Conservation (phyloP, 106 monocot genomes). For the Platanthera zijinensis region DNA sequence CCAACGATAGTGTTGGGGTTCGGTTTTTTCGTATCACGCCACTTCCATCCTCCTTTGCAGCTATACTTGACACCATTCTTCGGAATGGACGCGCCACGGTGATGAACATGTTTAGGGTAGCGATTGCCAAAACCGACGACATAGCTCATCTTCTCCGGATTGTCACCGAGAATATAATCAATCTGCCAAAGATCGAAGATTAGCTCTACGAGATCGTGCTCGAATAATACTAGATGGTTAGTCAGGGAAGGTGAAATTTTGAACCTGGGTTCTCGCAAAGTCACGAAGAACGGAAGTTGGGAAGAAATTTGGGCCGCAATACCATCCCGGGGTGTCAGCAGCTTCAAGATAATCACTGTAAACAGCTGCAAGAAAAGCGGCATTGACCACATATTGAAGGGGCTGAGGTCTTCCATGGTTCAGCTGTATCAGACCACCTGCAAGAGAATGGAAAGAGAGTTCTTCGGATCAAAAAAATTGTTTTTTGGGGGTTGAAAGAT, state of each 20-base stretch:
- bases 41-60: constrained; percentile 48
- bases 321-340: constrained; percentile 29
- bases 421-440: constrained; percentile 69
- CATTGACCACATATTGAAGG: constrained; percentile 31
- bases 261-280: constrained; percentile 25
- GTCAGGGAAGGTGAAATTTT: not conserved
- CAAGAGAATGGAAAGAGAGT: not conserved
- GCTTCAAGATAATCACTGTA: constrained; percentile 32
- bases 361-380: constrained; percentile 26
- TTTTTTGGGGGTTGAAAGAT: not conserved
- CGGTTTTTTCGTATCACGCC: constrained; percentile 22
- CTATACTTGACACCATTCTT: constrained; percentile 18
- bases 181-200: constrained; percentile 17
- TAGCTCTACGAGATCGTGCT: too few relatives aligned
- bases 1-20: constrained; percentile 42
- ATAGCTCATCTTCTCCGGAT: constrained; percentile 51
- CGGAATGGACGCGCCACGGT: constrained; percentile 54
- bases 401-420: constrained; percentile 40
- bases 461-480: not conserved
- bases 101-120: constrained; percentile 48
- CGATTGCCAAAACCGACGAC: constrained; percentile 35
- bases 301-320: constrained; percentile 29
- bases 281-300: constrained; percentile 14
- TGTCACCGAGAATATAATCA: constrained; percentile 36
- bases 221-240: not conserved